Evolutionary conservation across 805 yeast genomes (phyloP).

Genomic region (Zygoascus biomembranicola): DNA sequence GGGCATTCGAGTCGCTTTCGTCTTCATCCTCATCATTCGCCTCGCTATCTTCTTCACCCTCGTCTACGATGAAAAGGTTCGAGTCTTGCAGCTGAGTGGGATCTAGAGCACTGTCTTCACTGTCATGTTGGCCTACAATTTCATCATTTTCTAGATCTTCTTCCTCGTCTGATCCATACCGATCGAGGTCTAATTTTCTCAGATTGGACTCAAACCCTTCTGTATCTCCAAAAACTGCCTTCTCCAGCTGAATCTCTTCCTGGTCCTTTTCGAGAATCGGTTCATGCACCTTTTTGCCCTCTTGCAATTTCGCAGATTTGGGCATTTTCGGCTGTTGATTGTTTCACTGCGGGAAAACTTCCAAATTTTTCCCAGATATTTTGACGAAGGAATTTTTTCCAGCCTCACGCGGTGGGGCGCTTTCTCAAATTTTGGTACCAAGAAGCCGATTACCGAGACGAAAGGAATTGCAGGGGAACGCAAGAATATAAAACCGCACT

Average conservation of each 20-base stretch:
- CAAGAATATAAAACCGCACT: no score
- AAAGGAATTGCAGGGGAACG: no score
- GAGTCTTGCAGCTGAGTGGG: constrained; percentile 36
- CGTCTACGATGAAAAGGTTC: constrained; percentile 47
- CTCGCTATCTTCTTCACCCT: constrained; percentile 22
- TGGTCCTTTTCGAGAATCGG: constrained; percentile 53
- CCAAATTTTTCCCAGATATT: neutral
- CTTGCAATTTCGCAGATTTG: neutral
- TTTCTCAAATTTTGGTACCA: no score
- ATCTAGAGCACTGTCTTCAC: constrained; percentile 24
- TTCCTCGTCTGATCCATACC: constrained; percentile 28
- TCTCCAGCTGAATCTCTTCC: constrained; percentile 74
- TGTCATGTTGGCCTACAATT: constrained; percentile 18
- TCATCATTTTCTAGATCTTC: constrained; percentile 33
- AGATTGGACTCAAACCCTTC: constrained; percentile 64
- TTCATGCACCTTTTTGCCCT: neutral
- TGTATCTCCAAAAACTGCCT: constrained; percentile 81
- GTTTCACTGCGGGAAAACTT: neutral
- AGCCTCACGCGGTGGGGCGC: neutral
- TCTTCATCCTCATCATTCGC: constrained; percentile 27
- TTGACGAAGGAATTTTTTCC: neutral
- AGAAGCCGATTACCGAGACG: no score
- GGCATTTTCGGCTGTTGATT: neutral
- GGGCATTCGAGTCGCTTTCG: constrained; percentile 30
- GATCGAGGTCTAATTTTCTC: constrained; percentile 49